phyloP scores from a whole-genome alignment of 768 basidiomycete species.

The Lactifluus volemus region DNA sequence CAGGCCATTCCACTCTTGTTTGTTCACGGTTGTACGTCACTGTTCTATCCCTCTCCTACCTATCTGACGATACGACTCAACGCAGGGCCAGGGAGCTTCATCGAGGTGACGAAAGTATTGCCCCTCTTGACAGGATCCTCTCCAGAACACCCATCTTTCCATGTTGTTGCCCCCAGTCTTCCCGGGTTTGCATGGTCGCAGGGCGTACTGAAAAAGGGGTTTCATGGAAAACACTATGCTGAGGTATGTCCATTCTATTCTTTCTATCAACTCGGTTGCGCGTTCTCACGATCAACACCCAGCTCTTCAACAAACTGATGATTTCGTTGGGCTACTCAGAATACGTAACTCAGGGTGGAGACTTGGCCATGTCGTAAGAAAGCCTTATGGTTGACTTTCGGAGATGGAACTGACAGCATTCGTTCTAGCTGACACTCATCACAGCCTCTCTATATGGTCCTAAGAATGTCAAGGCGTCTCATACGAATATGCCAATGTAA shows the following conservation, averaged over 20 bases:
- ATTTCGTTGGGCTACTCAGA: constrained; percentile 23
- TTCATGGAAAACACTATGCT: constrained; percentile 41
- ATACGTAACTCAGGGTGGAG: constrained; percentile 41
- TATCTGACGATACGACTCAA: neutral
- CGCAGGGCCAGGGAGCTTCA: constrained; percentile 53
- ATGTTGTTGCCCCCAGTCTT: constrained; percentile 50
- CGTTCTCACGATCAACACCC: neutral
- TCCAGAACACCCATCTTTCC: constrained; percentile 44
- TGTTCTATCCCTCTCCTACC: neutral
- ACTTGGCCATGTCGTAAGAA: constrained; percentile 34
- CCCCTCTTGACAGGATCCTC: constrained; percentile 39
- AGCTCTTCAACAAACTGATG: constrained; percentile 21
- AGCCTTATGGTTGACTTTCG: neutral
- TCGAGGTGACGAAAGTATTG: constrained; percentile 49
- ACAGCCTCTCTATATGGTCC: constrained; percentile 23
- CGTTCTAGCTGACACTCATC: constrained; percentile 23
- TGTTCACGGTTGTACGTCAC: constrained; percentile 21
- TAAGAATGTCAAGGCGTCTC: constrained; percentile 28
- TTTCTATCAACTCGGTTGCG: neutral
- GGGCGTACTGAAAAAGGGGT: constrained; percentile 45
- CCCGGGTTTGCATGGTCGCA: constrained; percentile 59
- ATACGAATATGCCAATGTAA: constrained; percentile 28
- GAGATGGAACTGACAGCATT: neutral
- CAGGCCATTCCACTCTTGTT: constrained; percentile 24
- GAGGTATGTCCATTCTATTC: constrained; percentile 31